Evolutionary conservation across 2,329 filamentous ascomycete genomes (phyloP).

Genomic region (Apiospora malaysiana): DNA sequence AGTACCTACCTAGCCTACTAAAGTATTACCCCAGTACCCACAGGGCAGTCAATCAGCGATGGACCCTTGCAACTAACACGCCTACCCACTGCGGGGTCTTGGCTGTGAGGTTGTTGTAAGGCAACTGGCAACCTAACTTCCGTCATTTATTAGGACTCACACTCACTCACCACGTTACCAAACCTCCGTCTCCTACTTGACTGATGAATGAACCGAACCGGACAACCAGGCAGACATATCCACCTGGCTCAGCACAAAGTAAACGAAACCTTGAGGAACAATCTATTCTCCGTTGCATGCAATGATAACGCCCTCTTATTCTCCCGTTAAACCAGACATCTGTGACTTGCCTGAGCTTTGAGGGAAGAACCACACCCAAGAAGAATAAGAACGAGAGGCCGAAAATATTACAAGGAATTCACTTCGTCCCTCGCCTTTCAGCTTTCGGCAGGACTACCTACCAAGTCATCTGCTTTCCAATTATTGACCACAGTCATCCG

Average conservation of each 20-base stretch:
- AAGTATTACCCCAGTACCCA: conserved; percentile 11
- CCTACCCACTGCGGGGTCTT: conserved; percentile 16
- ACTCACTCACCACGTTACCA: conserved; percentile 4
- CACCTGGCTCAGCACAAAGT: conserved; percentile 1
- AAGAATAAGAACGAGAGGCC: background rate
- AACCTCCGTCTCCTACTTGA: background rate
- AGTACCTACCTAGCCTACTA: no score
- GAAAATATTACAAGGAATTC: background rate
- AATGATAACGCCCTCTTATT: background rate
- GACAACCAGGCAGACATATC: conserved; percentile 12
- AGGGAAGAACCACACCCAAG: conserved; percentile 5
- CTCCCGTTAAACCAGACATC: conserved; percentile 5
- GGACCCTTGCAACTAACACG: background rate
- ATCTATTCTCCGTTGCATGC: background rate
- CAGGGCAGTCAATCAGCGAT: background rate
- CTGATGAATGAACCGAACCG: background rate
- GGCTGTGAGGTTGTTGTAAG: conserved; percentile 7
- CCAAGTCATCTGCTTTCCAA: background rate
- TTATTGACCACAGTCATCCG: conserved; percentile 1
- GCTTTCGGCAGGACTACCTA: background rate
- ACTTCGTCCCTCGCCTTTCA: background rate
- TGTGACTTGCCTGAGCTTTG: background rate
- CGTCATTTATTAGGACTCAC: background rate
- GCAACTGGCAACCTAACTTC: conserved; percentile 16
- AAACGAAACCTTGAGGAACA: conserved; percentile 14